Evolutionary conservation across 768 basidiomycete species (phyloP).

Genomic region (Rhodocollybia butyracea): DNA sequence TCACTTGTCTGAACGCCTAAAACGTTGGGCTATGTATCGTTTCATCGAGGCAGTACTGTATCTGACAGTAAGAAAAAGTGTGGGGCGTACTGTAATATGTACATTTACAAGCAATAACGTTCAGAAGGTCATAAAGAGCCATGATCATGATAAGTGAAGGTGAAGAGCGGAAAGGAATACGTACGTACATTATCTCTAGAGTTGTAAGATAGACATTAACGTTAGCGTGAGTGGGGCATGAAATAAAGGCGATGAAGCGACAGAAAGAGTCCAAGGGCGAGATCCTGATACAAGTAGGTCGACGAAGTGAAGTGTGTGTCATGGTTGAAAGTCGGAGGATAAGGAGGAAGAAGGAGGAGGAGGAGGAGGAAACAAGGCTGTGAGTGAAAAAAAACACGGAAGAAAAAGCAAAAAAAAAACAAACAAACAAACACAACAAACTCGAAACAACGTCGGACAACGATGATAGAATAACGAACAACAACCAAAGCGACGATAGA

Average conservation of each 20-base stretch:
- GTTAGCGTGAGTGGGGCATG: background rate
- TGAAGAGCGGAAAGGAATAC: too few species aligned
- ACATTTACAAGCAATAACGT: background rate
- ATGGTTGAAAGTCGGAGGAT: background rate
- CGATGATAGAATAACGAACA: background rate
- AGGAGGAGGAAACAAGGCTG: background rate
- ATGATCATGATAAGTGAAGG: slow-evolving; percentile 4
- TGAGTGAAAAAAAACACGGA: background rate
- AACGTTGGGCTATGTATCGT: too few species aligned
- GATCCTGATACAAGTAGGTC: background rate
- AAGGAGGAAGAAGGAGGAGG: background rate
- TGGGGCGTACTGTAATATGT: background rate
- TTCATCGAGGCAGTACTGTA: too few species aligned
- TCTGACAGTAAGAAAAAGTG: background rate
- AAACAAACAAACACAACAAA: background rate
- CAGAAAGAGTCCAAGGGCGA: background rate
- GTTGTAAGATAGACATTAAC: slow-evolving; percentile 2
- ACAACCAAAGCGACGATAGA: background rate
- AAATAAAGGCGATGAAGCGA: background rate
- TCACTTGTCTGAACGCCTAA: too few species aligned
- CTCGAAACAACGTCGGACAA: background rate
- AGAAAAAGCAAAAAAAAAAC: too few species aligned
- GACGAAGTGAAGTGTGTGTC: background rate
- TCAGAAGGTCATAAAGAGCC: background rate
- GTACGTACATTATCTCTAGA: slow-evolving; percentile 5